phyloP scores from a whole-genome alignment of 352 stramenopile species.

The Blastocystis hominis region DNA sequence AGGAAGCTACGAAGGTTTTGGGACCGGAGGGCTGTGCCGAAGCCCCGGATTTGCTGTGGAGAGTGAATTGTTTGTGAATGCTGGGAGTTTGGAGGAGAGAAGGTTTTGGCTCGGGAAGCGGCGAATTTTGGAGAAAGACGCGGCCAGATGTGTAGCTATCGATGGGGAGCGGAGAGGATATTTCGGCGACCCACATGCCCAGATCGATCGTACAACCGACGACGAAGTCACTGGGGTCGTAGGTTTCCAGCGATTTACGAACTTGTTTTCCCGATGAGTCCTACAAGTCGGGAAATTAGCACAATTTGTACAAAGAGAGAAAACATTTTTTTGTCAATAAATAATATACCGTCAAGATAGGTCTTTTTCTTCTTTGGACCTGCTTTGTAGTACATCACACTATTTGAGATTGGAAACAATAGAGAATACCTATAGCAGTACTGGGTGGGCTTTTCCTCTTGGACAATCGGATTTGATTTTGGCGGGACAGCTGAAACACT shows the following conservation, averaged over 20 bases:
- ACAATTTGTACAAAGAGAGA: not conserved
- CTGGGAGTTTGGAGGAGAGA: not conserved
- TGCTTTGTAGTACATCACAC: conserved; percentile 34
- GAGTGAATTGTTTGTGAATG: not conserved
- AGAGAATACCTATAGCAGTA: not conserved
- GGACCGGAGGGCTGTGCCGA: not conserved
- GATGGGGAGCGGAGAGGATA: not conserved
- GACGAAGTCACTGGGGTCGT: conserved; percentile 9
- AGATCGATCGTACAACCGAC: conserved; percentile 21
- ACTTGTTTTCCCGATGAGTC: conserved; percentile 15
- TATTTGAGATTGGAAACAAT: not conserved
- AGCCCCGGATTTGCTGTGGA: not conserved
- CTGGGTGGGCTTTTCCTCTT: not conserved
- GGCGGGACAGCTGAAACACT: too few species aligned
- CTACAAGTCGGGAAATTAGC: not conserved
- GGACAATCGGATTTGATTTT: not conserved
- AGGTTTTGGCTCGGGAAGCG: not conserved
- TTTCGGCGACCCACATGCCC: conserved; percentile 19
- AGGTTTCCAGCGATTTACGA: conserved; percentile 37
- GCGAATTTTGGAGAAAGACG: not conserved
- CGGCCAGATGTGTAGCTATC: not conserved
- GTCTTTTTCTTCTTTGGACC: conserved; percentile 55
- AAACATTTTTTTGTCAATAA: conserved; percentile 13
- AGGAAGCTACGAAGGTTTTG: not conserved
- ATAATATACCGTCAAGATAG: conserved; percentile 49